A percentile compares a stretch with the other conserved stretches of the same genome.
These are phyloP conservation scores for Solanum sejunctum DNA, from an alignment of 257 asterid genomes.

Conservation along the genomic window DNA sequence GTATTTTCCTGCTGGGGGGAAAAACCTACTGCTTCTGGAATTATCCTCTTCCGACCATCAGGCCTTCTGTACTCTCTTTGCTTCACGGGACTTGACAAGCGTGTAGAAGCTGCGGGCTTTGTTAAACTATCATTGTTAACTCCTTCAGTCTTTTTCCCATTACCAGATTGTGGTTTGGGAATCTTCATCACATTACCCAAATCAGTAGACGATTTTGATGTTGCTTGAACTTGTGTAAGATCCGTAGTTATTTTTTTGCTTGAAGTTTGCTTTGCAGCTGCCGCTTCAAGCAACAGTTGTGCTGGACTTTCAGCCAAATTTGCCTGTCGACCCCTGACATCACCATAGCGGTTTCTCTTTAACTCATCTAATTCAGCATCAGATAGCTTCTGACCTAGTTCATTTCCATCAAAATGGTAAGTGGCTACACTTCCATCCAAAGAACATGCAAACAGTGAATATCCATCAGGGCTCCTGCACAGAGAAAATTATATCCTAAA, in stretches of 20 bases:
- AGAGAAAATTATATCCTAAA: constrained; percentile 4
- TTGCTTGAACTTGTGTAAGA: constrained; percentile 25
- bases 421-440: constrained; percentile 90
- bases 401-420: constrained; percentile 66
- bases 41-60: constrained; percentile 97
- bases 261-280: constrained; percentile 45
- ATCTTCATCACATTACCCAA: constrained; percentile 21
- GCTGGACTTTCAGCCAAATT: constrained; percentile 91
- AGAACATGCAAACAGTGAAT: constrained; percentile 89
- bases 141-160: constrained; percentile 42
- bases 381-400: constrained; percentile 61
- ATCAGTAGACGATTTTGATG: constrained; percentile 35
- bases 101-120: constrained; percentile 32
- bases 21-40: constrained; percentile 95
- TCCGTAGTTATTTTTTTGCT: constrained; percentile 27
- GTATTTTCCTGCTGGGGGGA: constrained; percentile 40
- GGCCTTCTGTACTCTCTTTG: constrained; percentile 91
- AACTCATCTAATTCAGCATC: constrained; percentile 81
- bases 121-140: constrained; percentile 30
- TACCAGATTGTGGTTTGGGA: constrained; percentile 24
- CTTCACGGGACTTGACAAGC: constrained; percentile 74
- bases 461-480: constrained; percentile 98
- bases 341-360: constrained; percentile 79
- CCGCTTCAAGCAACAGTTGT: constrained; percentile 85
- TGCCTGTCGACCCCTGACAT: constrained; percentile 72